phyloP scores from a whole-genome alignment of 805 yeast genomes.

The Kregervanrija delftensis region DNA sequence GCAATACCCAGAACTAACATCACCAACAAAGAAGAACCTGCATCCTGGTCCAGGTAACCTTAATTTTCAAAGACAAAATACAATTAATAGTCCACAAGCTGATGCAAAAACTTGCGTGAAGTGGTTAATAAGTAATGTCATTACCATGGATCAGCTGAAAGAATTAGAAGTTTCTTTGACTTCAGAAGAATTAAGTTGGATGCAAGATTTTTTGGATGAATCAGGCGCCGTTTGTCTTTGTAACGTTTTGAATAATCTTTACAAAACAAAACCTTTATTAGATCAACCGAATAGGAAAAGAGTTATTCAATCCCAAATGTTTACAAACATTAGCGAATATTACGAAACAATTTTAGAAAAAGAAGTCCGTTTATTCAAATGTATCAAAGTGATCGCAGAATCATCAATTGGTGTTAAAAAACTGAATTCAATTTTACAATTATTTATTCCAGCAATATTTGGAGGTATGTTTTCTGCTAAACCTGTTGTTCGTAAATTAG shows the following conservation, averaged over 20 bases:
- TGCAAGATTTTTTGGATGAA: conserved; percentile 64
- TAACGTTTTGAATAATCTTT: conserved; percentile 45
- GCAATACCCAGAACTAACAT: conserved; percentile 3
- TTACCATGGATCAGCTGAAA: conserved; percentile 64
- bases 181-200: conserved; percentile 78
- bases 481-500: conserved; percentile 73
- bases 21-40: conserved; percentile 2
- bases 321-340: conserved; percentile 26
- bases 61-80: background rate
- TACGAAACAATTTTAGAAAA: conserved; percentile 41
- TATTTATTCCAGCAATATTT: conserved; percentile 62
- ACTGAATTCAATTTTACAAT: conserved; percentile 40
- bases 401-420: conserved; percentile 64
- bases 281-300: background rate
- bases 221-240: conserved; percentile 91
- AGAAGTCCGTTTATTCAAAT: conserved; percentile 72
- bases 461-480: conserved; percentile 75
- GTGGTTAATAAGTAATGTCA: conserved; percentile 60
- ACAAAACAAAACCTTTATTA: conserved; percentile 21
- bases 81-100: conserved; percentile 38
- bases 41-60: too few relatives aligned
- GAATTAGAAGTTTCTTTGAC: conserved; percentile 87
- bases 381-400: conserved; percentile 75
- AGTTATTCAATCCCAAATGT: conserved; percentile 9
- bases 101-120: conserved; percentile 59